Percentiles rank a stretch among this genome's conserved stretches.
These are phyloP conservation scores for Epichloe sibirici DNA, from an alignment of 2,329 filamentous ascomycete genomes.

Conservation along the genomic window DNA sequence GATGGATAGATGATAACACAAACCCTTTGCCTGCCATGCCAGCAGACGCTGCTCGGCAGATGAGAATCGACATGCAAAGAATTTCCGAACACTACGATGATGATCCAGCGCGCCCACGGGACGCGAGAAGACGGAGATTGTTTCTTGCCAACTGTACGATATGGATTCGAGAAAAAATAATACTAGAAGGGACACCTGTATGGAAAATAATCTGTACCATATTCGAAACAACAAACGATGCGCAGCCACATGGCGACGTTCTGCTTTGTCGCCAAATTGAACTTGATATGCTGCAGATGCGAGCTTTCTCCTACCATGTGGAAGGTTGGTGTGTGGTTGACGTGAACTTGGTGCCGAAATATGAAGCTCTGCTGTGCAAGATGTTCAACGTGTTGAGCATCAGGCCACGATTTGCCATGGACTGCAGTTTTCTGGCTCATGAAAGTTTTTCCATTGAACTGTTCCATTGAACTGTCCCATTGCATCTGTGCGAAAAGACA, in stretches of 20 bases:
- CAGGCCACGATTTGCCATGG: too few species aligned
- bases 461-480: too few species aligned
- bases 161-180: neutral
- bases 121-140: neutral
- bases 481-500: too few species aligned
- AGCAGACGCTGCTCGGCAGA: neutral
- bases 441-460: too few species aligned
- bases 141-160: constrained; percentile 8
- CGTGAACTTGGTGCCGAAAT: too few species aligned
- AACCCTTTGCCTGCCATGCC: neutral
- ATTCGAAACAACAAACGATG: neutral
- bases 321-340: neutral
- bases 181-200: neutral
- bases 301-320: neutral
- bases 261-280: neutral
- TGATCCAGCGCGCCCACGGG: neutral
- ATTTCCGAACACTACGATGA: neutral
- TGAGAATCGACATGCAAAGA: neutral
- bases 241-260: neutral
- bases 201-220: neutral
- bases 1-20: neutral
- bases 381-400: too few species aligned
- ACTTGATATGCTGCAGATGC: neutral
- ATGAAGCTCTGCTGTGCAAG: too few species aligned
- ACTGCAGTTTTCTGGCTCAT: too few species aligned